These are phyloP conservation scores for Sungouiozyma intestinalis DNA, from an alignment of 805 yeast species.

Conservation along the genomic window DNA sequence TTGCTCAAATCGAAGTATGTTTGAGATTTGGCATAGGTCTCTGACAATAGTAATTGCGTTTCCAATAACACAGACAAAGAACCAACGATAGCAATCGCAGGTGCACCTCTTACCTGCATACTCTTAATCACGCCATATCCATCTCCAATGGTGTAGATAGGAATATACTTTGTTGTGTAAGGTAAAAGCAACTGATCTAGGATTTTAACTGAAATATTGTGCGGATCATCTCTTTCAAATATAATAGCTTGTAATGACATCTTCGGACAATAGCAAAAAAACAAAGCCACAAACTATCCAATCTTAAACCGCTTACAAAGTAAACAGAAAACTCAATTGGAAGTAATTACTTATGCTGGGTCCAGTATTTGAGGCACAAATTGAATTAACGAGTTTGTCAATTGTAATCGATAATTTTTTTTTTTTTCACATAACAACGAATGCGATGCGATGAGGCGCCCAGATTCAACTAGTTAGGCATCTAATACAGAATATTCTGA, in stretches of 20 bases:
- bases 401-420: no score
- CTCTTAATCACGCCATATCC: constrained; percentile 74
- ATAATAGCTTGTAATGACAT: constrained; percentile 56
- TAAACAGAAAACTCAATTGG: no score
- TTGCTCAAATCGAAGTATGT: constrained; percentile 26
- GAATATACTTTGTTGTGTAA: constrained; percentile 59
- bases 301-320: no score
- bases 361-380: no score
- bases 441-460: no score
- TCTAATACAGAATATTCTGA: no score
- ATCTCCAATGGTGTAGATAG: constrained; percentile 52
- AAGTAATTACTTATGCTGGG: no score
- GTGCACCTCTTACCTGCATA: constrained; percentile 98
- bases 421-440: no score
- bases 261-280: background rate
- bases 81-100: constrained; percentile 95
- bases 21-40: constrained; percentile 18
- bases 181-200: constrained; percentile 81
- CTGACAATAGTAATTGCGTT: constrained; percentile 28
- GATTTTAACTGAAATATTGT: constrained; percentile 39
- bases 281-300: no score
- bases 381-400: no score
- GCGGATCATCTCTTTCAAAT: constrained; percentile 36
- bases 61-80: constrained; percentile 77
- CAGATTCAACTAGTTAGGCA: background rate